Evolutionary conservation across 805 yeast genomes (phyloP).

Genomic region (Candida loeiensis): DNA sequence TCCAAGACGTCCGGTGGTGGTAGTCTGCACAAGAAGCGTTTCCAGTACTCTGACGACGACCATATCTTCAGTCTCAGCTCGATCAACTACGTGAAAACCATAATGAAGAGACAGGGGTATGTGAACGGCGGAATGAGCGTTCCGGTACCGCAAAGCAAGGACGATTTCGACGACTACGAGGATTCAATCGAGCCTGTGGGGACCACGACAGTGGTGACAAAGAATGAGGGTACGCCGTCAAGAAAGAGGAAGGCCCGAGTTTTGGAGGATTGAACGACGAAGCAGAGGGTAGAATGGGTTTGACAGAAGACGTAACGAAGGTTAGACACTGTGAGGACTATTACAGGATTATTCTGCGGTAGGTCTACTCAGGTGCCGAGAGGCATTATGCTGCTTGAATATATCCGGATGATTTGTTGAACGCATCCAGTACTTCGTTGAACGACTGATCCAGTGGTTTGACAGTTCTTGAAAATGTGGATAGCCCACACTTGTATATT

Average conservation of each 20-base stretch:
- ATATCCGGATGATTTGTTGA: too few relatives aligned
- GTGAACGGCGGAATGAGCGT: constrained; percentile 12
- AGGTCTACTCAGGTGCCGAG: too few relatives aligned
- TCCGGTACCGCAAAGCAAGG: constrained; percentile 15
- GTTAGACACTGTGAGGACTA: too few relatives aligned
- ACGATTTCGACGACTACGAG: constrained; percentile 37
- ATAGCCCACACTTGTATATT: too few relatives aligned
- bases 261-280: constrained; percentile 20
- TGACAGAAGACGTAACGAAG: not conserved
- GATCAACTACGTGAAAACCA: constrained; percentile 57
- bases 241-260: constrained; percentile 26
- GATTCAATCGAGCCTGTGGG: constrained; percentile 30
- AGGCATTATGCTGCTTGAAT: too few relatives aligned
- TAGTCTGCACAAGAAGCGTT: constrained; percentile 44
- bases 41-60: constrained; percentile 65
- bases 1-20: constrained; percentile 41
- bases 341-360: too few relatives aligned
- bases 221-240: constrained; percentile 18
- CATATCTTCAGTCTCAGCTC: constrained; percentile 77
- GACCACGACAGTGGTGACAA: constrained; percentile 2
- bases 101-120: constrained; percentile 47
- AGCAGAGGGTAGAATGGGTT: not conserved
- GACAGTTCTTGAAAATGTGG: too few relatives aligned
- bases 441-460: too few relatives aligned
- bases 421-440: too few relatives aligned